Evolutionary conservation across 192 early-diverging fungal species (phyloP).

Genomic region (Podila minutissima): DNA sequence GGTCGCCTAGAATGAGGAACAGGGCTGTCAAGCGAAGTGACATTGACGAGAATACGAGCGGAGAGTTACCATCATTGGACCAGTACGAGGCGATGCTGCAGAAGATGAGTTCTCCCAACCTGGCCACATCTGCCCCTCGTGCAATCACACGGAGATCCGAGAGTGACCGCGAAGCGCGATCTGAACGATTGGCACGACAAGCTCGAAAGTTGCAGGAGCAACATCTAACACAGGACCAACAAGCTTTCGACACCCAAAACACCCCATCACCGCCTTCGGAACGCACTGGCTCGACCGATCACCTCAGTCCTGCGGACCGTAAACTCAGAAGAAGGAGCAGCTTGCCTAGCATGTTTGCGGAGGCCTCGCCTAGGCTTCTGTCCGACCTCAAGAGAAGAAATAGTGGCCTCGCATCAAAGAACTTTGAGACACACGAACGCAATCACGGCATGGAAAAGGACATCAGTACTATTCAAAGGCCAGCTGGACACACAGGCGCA

Average conservation of each 20-base stretch:
- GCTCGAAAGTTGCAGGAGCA: conserved; percentile 7
- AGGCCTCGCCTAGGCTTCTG: not conserved
- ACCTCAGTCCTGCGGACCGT: conserved; percentile 1
- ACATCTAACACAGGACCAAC: not conserved
- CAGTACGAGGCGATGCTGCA: conserved; percentile 49
- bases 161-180: conserved; percentile 3
- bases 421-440: no score
- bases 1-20: conserved; percentile 12
- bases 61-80: conserved; percentile 25
- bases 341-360: conserved; percentile 25
- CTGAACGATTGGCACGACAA: conserved; percentile 9
- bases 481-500: not conserved
- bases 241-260: not conserved
- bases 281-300: not conserved
- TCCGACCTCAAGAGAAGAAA: conserved; percentile 13
- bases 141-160: conserved; percentile 16
- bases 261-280: no score
- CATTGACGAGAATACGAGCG: not conserved
- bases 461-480: not conserved
- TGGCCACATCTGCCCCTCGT: not conserved
- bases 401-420: conserved; percentile 1
- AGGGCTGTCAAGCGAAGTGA: conserved; percentile 11
- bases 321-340: conserved; percentile 39
- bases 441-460: not conserved
- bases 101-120: conserved; percentile 22